Evolutionary conservation across 495 filamentous ascomycete species (phyloP).

Genomic region (Penicillium pulvis): DNA sequence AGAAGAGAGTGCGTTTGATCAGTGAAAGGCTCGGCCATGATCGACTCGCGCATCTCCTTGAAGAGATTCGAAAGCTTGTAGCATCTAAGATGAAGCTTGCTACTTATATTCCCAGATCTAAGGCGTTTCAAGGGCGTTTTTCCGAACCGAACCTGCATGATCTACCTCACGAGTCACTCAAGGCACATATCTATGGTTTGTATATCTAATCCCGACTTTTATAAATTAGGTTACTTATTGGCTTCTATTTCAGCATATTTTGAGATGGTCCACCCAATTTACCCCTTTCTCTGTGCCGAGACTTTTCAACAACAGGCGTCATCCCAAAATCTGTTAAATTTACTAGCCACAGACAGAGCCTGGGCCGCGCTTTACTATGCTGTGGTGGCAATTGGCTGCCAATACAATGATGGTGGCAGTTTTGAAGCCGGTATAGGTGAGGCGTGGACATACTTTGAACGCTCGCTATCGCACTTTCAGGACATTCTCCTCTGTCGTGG

Average conservation of each 20-base stretch:
- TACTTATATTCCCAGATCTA: background rate
- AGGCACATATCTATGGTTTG: background rate
- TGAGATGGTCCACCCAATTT: conserved; percentile 19
- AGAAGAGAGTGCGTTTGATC: conserved; percentile 13
- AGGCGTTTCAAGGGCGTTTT: background rate
- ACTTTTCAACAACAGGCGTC: conserved; percentile 12
- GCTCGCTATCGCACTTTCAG: conserved; percentile 12
- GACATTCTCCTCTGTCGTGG: conserved; percentile 15
- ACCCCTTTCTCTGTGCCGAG: conserved; percentile 16
- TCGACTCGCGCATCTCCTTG: conserved; percentile 20
- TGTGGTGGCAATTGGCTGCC: conserved; percentile 24
- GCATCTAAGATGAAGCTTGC: conserved; percentile 14
- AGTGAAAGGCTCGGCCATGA: conserved; percentile 16
- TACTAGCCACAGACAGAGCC: conserved; percentile 5
- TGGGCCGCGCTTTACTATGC: conserved; percentile 23
- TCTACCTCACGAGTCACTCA: background rate
- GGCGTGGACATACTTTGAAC: conserved; percentile 22
- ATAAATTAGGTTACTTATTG: too few species aligned
- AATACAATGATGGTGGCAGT: conserved; percentile 22
- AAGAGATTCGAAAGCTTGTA: conserved; percentile 14
- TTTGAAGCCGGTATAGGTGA: conserved; percentile 20
- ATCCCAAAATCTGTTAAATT: conserved; percentile 3
- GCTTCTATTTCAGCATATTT: conserved; percentile 14
- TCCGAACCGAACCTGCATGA: background rate
- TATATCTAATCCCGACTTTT: too few species aligned